Base-by-base conservation (phyloP, 495 filamentous ascomycete species). In the Talaromyces nanjingensis region DNA sequence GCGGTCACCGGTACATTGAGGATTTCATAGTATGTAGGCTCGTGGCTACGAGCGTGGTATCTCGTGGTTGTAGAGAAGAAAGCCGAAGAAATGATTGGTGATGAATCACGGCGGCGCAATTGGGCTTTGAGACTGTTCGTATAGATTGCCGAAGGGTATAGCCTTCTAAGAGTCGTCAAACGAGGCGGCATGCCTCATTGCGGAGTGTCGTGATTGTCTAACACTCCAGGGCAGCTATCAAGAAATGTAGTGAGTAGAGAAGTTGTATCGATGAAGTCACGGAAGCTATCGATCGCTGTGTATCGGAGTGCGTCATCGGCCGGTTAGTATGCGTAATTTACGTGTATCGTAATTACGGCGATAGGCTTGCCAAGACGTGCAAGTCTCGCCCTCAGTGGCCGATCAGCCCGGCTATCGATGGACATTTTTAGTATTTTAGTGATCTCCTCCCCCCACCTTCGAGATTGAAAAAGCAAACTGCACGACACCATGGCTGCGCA, bases 21-120 rank as follows among this genome's bases (percentile, higher is more conserved):
- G 63, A 87, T 88, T 69, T 94, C 87, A 76, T 98, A 98, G 76
- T 92, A 71, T 12, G 71, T 81, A 64, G 87, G 72, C 79, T 90
- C 67, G 58, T 66, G 53, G 54, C 63, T 64, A n/a, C 62, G 52
- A 12, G 66, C 65, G 59, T 66, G 70, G 65, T 78, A 78, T 59
- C 58, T 25, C 20, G 63, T 52, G 49, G 63, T 59, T 42, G 63
- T 54, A 31, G 62, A 25, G 59, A 34, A 45, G 64, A 54, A 27
- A 22, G 34, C 29, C 8, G 18, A 11, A 37, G 6, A 37, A n/a
- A 24, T 31, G 53, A 7, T 24, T 63, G 47, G 63, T 33, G 64
- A 64, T 25, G 64, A 79, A 55, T 52, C 60, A 29, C 5, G 22
- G 53, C 22, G 1, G 53, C 53, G 22, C 11, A 56, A 56, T 12